These are phyloP conservation scores for Pycnococcus provasolii DNA, from an alignment of 139 green algal genomes.

Conservation along the genomic window DNA sequence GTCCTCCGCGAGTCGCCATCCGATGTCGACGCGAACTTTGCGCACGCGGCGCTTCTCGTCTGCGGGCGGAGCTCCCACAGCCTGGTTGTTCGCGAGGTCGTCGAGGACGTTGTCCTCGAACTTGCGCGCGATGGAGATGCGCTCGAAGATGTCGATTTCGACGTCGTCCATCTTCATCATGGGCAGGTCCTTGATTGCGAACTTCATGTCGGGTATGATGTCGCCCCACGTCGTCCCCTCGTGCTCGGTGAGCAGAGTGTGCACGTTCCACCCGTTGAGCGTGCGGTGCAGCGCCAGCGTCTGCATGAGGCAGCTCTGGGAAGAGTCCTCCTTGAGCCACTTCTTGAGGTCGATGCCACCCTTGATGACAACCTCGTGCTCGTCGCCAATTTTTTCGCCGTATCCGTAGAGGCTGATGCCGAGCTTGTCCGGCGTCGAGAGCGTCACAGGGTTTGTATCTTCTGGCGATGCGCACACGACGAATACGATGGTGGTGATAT, in stretches of 20 bases:
- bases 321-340: no score
- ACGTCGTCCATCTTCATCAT: not conserved
- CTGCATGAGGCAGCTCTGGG: no score
- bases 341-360: no score
- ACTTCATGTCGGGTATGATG: not conserved
- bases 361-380: no score
- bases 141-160: not conserved
- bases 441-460: not conserved
- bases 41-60: constrained; percentile 4
- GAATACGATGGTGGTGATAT: not conserved
- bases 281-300: not conserved
- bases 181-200: not conserved
- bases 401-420: not conserved
- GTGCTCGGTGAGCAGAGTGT: no score
- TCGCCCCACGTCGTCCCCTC: not conserved
- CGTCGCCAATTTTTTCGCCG: no score
- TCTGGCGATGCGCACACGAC: not conserved
- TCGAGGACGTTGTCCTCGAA: not conserved
- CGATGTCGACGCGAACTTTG: constrained; percentile 5
- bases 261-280: not conserved
- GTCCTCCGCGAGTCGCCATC: not conserved
- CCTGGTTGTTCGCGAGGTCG: not conserved
- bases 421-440: not conserved
- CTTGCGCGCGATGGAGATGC: not conserved
- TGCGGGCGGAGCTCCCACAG: not conserved